Conservation (phyloP, 2,329 filamentous ascomycete genomes). For the Colletotrichum sublineola region DNA sequence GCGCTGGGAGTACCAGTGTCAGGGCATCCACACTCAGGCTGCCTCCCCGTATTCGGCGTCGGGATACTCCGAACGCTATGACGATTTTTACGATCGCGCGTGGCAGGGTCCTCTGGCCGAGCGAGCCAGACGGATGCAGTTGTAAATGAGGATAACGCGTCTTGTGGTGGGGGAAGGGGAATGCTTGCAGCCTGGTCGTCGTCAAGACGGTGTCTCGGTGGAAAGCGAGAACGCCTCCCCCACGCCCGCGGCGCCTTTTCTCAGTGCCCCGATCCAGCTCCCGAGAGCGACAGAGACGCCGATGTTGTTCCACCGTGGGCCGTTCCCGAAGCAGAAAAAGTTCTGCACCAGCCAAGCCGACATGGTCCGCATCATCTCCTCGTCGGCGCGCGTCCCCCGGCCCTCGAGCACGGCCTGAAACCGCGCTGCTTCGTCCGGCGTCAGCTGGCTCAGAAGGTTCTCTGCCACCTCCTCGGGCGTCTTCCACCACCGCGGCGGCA, state of each 20-base stretch:
- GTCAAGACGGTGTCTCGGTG: background rate
- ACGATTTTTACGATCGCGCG: background rate
- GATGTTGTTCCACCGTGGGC: slow-evolving; percentile 33
- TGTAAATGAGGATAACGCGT: background rate
- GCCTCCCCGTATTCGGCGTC: background rate
- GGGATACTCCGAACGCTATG: background rate
- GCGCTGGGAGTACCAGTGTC: background rate
- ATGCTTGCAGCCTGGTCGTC: background rate
- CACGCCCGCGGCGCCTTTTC: background rate
- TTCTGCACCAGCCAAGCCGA: slow-evolving; percentile 21
- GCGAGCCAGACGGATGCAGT: slow-evolving; percentile 1
- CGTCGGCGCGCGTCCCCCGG: slow-evolving; percentile 1
- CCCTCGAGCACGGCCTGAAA: slow-evolving; percentile 32
- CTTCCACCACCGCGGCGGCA: slow-evolving; percentile 35
- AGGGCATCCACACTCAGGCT: background rate
- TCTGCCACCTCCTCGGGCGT: slow-evolving; percentile 25
- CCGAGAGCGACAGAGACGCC: slow-evolving; percentile 30
- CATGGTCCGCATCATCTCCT: slow-evolving; percentile 7
- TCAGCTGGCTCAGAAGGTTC: background rate
- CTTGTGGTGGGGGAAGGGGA: too few species aligned
- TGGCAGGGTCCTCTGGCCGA: background rate
- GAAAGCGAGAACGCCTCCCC: too few species aligned
- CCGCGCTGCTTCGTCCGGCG: background rate
- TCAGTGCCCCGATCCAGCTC: slow-evolving; percentile 28
- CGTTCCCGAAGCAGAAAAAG: slow-evolving; percentile 38